Conservation (phyloP, 2,329 filamentous ascomycete genomes). For the Aspergillus fructus region DNA sequence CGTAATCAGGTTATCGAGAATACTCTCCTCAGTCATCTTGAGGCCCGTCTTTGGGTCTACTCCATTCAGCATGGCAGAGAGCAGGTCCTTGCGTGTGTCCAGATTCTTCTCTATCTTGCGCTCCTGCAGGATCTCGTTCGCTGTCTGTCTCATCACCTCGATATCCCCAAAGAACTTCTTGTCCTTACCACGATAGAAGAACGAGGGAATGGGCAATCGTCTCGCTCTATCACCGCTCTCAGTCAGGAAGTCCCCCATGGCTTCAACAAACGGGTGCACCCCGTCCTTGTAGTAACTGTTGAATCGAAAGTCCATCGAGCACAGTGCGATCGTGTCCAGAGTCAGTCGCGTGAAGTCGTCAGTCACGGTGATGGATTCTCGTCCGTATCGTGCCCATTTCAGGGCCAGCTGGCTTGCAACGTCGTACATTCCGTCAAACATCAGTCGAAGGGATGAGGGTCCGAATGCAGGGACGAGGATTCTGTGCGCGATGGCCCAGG, state of each 20-base stretch:
- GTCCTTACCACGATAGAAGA: background rate
- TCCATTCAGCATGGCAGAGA: background rate
- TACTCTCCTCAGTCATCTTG: constrained; percentile 59
- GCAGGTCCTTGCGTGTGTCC: background rate
- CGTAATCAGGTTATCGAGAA: constrained; percentile 70
- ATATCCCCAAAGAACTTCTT: background rate
- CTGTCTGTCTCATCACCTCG: background rate
- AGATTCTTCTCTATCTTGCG: constrained; percentile 36
- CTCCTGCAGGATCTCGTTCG: constrained; percentile 50
- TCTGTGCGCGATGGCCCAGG: background rate
- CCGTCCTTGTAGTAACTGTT: constrained; percentile 71
- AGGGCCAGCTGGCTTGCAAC: background rate
- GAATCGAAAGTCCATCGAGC: constrained; percentile 71
- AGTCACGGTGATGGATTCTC: background rate
- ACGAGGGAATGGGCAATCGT: background rate
- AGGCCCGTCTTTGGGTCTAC: background rate
- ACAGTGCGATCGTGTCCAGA: constrained; percentile 27
- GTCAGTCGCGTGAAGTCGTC: background rate
- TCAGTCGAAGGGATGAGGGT: background rate
- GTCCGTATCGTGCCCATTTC: background rate
- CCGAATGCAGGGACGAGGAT: constrained; percentile 4
- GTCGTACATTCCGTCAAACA: constrained; percentile 1
- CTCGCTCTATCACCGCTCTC: constrained; percentile 42
- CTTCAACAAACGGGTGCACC: constrained; percentile 67
- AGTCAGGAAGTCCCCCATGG: constrained; percentile 64